Evolutionary conservation across 495 filamentous ascomycete species (phyloP), one percentile per base, ranked within the genome.

Genomic region (Neurospora sp.): DNA sequence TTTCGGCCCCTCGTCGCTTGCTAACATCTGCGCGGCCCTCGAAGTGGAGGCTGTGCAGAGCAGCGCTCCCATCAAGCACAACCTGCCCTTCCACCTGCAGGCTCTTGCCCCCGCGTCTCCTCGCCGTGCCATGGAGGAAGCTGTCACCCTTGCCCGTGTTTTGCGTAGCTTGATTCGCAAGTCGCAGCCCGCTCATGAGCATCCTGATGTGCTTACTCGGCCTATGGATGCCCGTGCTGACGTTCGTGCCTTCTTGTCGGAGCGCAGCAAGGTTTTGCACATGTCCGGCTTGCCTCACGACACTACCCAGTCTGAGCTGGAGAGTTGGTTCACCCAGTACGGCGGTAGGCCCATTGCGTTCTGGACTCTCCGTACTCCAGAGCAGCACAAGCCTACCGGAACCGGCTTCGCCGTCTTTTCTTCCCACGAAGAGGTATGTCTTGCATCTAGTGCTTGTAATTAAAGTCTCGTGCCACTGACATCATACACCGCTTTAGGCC

Each of bases 251-350:
- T 99, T 99, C 83, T 82, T 99, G 68, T 89, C 91, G 4, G 96
- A 99, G 81, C 89, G 95, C 70, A 97, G 94, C 86, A 99, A 99
- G 85, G 94, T 98, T 16, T 88, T 99, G 73, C 96, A 99, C 82
- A 93, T 99, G 89, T 96, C 93, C 76, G 96, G 96, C 44, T 87
- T 99, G 69, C 96, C 96, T 48, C 96, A 99, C 79, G 96, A 99
- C 78, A 99, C 96, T 37, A 99, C 96, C 3, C 96, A 99, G 83
- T 97, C 94, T 17, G 96, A 98, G 82, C 86, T 99, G 41, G 96
- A 98, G 84, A 97, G 93, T 81, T 99, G 96, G 96, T 99, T 98
- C 81, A 99, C 96, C 35, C 96, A 99, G 79, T 99, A 97, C 77
- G 95, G 96, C 71, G 96, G 96, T 59, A 92, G 96, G 20, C 96